Evolutionary conservation across 129 eudicot genomes (phyloP), one percentile per base, ranked within the genome.

Genomic region (Flaveria brownii): DNA sequence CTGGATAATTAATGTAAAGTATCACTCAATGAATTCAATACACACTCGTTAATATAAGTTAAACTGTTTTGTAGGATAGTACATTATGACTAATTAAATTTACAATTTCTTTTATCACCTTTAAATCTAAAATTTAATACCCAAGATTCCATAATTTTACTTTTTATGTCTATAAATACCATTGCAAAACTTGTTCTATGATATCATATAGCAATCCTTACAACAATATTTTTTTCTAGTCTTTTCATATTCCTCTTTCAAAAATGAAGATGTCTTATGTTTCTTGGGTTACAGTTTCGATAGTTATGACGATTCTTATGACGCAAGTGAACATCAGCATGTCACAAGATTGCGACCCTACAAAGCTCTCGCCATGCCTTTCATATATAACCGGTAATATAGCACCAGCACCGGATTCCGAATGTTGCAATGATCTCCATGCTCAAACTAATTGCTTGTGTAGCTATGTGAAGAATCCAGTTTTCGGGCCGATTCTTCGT

Each of bases 341-440:
- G 61, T 68, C 76, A 17, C 22, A 46, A 78, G 42, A 16, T 11
- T 77, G 81, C 15, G 25, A 55, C 17, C 45, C 56, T 2, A 0
- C 1, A 1, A 45, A 43, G 6, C 61, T 77, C n/a, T 12, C 1
- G 0, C 25, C 81, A 23, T 77, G 81, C 22, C 59, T 54, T 77
- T 6, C 33, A 16, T 23, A 25, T 5, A 42, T 59, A 20, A 4
- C 13, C n/a, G 12, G 9, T 3, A n/a, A 43, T 45, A n/a, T 20
- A 2, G 26, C 67, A 42, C 75, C 81, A 25, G 3, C 69, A 22
- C 81, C 75, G n/a, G 33, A 55, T 56, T 77, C 81, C 5, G 15
- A 12, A 25, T 77, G 81, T 77, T 77, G 81, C 60, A 74, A 60
- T 4, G 15, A 26, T 60, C 70, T 74, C 1, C 78, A n/a, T 6